Conservation (phyloP, 768 basidiomycete genomes). For the Ramaria rubella region DNA sequence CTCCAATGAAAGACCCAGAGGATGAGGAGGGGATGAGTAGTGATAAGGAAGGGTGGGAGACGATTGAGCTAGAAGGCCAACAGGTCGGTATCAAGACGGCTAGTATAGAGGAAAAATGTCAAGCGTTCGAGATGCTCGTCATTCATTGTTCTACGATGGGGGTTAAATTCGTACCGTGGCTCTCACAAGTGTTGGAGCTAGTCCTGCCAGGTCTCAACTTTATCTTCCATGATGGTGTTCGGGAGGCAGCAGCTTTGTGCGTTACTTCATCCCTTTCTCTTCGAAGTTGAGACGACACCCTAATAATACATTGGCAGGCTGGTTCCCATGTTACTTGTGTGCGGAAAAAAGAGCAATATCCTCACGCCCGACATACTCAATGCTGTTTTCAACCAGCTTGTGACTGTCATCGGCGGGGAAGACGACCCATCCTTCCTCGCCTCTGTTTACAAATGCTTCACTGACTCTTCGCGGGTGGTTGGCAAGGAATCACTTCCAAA, state of each 20-base stretch:
- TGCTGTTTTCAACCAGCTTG: conserved; percentile 59
- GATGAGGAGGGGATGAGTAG: conserved; percentile 38
- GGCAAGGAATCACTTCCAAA: conserved; percentile 46
- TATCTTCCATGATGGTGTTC: conserved; percentile 79
- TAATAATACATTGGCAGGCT: conserved; percentile 37
- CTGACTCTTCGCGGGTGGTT: conserved; percentile 53
- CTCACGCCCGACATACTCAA: conserved; percentile 63
- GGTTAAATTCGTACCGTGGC: conserved; percentile 61
- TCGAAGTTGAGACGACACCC: background rate
- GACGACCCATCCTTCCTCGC: conserved; percentile 70
- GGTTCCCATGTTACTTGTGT: conserved; percentile 61
- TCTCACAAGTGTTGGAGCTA: conserved; percentile 64
- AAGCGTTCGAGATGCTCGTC: conserved; percentile 81
- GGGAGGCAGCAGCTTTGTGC: conserved; percentile 72
- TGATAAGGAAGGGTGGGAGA: conserved; percentile 74
- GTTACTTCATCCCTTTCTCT: conserved; percentile 20
- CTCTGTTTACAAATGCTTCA: conserved; percentile 66
- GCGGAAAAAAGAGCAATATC: conserved; percentile 58
- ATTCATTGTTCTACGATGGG: conserved; percentile 70
- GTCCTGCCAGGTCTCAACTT: conserved; percentile 65
- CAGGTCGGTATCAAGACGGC: conserved; percentile 73
- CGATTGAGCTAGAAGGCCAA: conserved; percentile 69
- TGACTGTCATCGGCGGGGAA: conserved; percentile 59
- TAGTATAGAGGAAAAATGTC: conserved; percentile 79
- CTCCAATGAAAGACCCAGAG: conserved; percentile 40